Base-by-base conservation (phyloP, 306 rosid species). In the Fagus sylvatica region DNA sequence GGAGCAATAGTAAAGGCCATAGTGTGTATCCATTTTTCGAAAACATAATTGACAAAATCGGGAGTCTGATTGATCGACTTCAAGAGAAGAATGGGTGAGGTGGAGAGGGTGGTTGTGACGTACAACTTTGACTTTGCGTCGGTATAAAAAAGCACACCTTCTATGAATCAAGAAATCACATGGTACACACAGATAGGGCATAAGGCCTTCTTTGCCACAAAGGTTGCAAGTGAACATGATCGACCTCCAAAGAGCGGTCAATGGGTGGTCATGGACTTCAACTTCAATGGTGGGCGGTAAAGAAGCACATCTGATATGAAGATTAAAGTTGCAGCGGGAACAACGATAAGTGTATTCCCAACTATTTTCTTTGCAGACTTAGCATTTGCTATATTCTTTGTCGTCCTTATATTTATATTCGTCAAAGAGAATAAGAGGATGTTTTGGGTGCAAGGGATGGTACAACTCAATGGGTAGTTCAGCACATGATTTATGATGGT, bases 121-220 rank as follows among this genome's bases (percentile, higher is more conserved):
- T 1, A 0, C 1, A 11, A 32, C 10, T 33, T 61, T 61, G 10
- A 33, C 4, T 0, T 0, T 33, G 17, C 7, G 5, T 2, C 19
- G 68, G 2, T 6, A n/a, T n/a, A n/a, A 33, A 16, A 4, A 0
- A 22, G 62, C 33, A 22, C 36, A 56, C 0, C 1, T 8, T 7
- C 1, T 17, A 16, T 61, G 41, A 3, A 13, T 3, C 7, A 2
- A 1, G 8, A 33, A 33, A 4, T 16, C 0, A 0, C 41, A 61
- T 11, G 39, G 13, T 3, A 16, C 7, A 33, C 67, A 61, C 9
- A 12, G 4, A 37, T 61, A 61, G 5, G 15, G 36, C 0, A 6
- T 15, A 3, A 3, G 1, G 7, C 16, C 16, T 62, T 33, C 0
- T 0, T 62, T 34, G 4, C 69, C 42, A 34, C 42, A 62, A 2